Evolutionary conservation across 2,329 filamentous ascomycete species (phyloP).

Genomic region (Aaosphaeria arxii): DNA sequence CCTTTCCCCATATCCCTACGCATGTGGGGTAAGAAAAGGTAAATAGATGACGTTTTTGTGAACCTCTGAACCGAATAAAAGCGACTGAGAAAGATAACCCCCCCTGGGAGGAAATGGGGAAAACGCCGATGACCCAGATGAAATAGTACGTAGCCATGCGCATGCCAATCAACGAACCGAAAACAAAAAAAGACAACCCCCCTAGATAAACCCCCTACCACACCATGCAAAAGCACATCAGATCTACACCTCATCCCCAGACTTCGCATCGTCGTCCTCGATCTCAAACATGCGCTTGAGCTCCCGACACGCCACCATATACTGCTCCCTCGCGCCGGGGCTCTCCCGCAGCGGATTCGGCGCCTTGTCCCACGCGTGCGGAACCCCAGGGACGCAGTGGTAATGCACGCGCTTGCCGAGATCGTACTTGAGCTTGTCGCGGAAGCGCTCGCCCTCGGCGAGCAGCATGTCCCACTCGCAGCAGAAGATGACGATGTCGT

Average conservation of each 20-base stretch:
- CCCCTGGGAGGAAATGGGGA: too few species aligned
- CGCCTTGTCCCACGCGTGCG: slow-evolving; percentile 66
- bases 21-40: too few species aligned
- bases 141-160: too few species aligned
- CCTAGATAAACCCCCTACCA: neutral
- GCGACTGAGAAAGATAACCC: too few species aligned
- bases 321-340: slow-evolving; percentile 52
- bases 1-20: too few species aligned
- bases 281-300: slow-evolving; percentile 45
- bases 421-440: slow-evolving; percentile 52
- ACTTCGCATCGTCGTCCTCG: slow-evolving; percentile 20
- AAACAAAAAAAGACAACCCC: neutral
- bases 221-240: too few species aligned
- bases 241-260: neutral
- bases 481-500: slow-evolving; percentile 60
- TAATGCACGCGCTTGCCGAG: slow-evolving; percentile 58
- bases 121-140: too few species aligned
- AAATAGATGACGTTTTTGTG: too few species aligned
- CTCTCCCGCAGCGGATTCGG: slow-evolving; percentile 58
- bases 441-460: slow-evolving; percentile 61
- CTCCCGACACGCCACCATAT: slow-evolving; percentile 53
- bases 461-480: slow-evolving; percentile 68
- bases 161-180: neutral
- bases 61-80: too few species aligned
- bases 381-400: slow-evolving; percentile 56